phyloP scores from a whole-genome alignment of 495 filamentous ascomycete genomes.

The Acidiella bohemica region DNA sequence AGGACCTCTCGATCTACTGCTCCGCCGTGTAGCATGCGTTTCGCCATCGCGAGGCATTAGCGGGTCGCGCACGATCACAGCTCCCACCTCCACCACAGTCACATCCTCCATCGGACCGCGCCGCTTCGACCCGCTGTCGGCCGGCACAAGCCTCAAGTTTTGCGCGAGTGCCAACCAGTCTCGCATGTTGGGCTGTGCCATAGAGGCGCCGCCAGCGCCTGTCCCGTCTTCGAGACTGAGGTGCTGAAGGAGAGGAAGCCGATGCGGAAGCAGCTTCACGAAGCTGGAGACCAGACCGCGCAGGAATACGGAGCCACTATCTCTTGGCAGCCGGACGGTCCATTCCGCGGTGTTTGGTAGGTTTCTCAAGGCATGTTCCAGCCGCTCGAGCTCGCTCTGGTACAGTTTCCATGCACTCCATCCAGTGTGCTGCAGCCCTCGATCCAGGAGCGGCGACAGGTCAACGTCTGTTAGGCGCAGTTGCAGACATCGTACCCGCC shows the following conservation, averaged over 20 bases:
- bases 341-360: constrained; percentile 1
- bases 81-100: too few relatives aligned
- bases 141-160: too few relatives aligned
- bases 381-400: constrained; percentile 5
- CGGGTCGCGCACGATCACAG: too few relatives aligned
- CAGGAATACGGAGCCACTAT: background rate
- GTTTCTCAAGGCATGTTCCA: constrained; percentile 3
- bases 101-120: too few relatives aligned
- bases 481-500: background rate
- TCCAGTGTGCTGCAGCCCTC: background rate
- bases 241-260: background rate
- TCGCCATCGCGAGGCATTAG: too few relatives aligned
- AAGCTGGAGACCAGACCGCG: constrained; percentile 4
- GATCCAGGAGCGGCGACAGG: constrained; percentile 8
- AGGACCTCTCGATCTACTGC: too few relatives aligned
- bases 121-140: too few relatives aligned
- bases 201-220: background rate
- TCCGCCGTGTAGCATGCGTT: too few relatives aligned
- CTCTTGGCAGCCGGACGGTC: constrained; percentile 1
- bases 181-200: too few relatives aligned
- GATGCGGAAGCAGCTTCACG: background rate
- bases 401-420: constrained; percentile 7
- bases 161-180: too few relatives aligned
- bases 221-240: background rate
- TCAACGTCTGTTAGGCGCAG: constrained; percentile 11